These are phyloP conservation scores for Fusarium humuli DNA, from an alignment of 2,329 filamentous ascomycete genomes.

Conservation along the genomic window DNA sequence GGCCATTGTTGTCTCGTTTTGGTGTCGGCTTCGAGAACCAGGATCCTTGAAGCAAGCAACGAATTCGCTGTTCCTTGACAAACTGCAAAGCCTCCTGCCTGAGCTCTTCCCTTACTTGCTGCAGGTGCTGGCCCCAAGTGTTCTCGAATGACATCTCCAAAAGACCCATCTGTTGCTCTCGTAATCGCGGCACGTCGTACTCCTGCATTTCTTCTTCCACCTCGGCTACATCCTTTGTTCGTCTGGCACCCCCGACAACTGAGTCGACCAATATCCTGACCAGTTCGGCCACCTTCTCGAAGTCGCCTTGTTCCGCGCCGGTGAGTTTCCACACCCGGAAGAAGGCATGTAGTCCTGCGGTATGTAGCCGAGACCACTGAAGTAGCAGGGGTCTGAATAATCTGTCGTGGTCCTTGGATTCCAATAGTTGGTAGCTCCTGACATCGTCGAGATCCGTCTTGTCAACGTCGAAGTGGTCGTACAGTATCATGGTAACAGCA, in stretches of 20 bases:
- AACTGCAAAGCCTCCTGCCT: constrained; percentile 94
- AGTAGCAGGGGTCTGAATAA: constrained; percentile 88
- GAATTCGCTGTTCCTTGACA: constrained; percentile 94
- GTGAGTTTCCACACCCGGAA: constrained; percentile 94
- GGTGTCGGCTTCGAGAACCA: constrained; percentile 78
- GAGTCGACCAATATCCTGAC: constrained; percentile 91
- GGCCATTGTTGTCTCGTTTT: constrained; percentile 53
- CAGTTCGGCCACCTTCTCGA: constrained; percentile 92
- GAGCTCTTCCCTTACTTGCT: constrained; percentile 90
- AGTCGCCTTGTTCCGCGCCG: constrained; percentile 85
- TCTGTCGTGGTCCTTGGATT: constrained; percentile 83
- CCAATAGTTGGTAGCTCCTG: constrained; percentile 78
- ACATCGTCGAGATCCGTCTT: constrained; percentile 82
- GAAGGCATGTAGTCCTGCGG: constrained; percentile 85
- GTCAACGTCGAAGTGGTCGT: constrained; percentile 96
- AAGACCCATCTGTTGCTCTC: constrained; percentile 92
- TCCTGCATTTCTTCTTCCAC: constrained; percentile 90
- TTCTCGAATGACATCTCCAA: constrained; percentile 93
- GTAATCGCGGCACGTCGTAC: constrained; percentile 81
- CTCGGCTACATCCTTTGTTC: constrained; percentile 86
- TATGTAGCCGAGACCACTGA: constrained; percentile 93
- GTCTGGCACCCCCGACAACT: constrained; percentile 82
- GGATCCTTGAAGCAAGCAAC: constrained; percentile 86
- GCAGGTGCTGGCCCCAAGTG: constrained; percentile 90
- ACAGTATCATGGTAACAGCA: constrained; percentile 86